Conservation (phyloP, 345 rosid genomes). For the Populus deltoides region DNA sequence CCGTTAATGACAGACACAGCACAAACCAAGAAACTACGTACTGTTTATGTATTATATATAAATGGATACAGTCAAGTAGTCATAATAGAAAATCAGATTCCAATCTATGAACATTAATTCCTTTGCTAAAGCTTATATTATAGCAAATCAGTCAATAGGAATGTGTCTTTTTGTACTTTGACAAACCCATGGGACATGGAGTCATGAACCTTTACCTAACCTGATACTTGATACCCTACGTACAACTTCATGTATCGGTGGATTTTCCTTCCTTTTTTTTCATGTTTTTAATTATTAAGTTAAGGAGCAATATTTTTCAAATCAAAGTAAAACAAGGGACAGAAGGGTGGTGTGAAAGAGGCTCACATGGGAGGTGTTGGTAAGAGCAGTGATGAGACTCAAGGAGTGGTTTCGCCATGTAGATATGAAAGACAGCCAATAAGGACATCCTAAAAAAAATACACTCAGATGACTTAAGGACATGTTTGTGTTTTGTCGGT, state of each 20-base stretch:
- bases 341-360: constrained; percentile 7
- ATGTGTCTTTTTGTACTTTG: constrained; percentile 32
- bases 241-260: background rate
- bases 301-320: background rate
- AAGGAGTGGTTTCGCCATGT: constrained; percentile 7
- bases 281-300: background rate
- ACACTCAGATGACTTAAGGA: constrained; percentile 31
- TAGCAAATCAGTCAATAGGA: constrained; percentile 19
- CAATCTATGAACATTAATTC: constrained; percentile 42
- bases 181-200: constrained; percentile 17
- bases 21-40: constrained; percentile 39
- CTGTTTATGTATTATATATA: constrained; percentile 2
- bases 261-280: constrained; percentile 20
- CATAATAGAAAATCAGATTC: constrained; percentile 20
- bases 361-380: constrained; percentile 28
- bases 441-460: constrained; percentile 29
- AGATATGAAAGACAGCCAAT: background rate
- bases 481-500: constrained; percentile 48
- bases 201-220: background rate
- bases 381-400: constrained; percentile 1
- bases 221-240: background rate
- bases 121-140: constrained; percentile 9
- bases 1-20: constrained; percentile 52
- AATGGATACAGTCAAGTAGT: background rate
- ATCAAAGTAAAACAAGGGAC: background rate